Conservation (phyloP, 495 filamentous ascomycete genomes). For the Penicilliopsis zonata region DNA sequence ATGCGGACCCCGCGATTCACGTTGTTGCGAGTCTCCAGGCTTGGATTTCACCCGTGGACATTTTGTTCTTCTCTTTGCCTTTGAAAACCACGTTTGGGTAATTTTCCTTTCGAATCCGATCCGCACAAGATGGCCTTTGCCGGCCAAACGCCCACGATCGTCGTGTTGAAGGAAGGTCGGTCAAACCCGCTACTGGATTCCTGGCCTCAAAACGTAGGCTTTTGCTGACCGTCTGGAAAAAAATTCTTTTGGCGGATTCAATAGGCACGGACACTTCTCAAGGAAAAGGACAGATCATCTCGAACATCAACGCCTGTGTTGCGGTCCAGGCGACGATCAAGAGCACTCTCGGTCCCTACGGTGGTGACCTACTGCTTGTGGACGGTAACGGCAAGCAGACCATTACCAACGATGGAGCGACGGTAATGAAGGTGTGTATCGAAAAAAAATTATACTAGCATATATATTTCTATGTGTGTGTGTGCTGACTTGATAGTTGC, state of each 20-base stretch:
- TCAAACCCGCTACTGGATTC: slow-evolving; percentile 16
- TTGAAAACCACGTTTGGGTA: slow-evolving; percentile 3
- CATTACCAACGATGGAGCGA: slow-evolving; percentile 98
- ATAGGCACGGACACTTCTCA: slow-evolving; percentile 93
- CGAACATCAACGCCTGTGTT: slow-evolving; percentile 96
- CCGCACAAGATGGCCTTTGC: slow-evolving; percentile 71
- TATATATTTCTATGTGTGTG: slow-evolving; percentile 10
- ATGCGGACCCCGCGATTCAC: slow-evolving; percentile 1
- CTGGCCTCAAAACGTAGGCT: neutral
- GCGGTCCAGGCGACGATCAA: slow-evolving; percentile 95
- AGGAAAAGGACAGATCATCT: slow-evolving; percentile 92
- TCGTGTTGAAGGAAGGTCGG: slow-evolving; percentile 94
- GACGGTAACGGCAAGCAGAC: slow-evolving; percentile 92
- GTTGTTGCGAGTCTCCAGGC: no score
- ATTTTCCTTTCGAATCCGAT: slow-evolving; percentile 12
- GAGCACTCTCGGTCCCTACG: slow-evolving; percentile 93
- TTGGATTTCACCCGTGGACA: no score
- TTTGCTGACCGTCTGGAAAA: slow-evolving; percentile 5
- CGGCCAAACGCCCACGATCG: slow-evolving; percentile 96
- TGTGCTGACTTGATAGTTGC: slow-evolving; percentile 46
- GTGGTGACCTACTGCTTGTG: slow-evolving; percentile 89
- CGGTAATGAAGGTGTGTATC: slow-evolving; percentile 83
- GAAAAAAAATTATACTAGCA: neutral
- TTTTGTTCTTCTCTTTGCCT: slow-evolving; percentile 1
- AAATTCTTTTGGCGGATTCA: slow-evolving; percentile 4